Base-by-base conservation (phyloP, 306 rosid genomes). In the Gastrolobium bilobum region DNA sequence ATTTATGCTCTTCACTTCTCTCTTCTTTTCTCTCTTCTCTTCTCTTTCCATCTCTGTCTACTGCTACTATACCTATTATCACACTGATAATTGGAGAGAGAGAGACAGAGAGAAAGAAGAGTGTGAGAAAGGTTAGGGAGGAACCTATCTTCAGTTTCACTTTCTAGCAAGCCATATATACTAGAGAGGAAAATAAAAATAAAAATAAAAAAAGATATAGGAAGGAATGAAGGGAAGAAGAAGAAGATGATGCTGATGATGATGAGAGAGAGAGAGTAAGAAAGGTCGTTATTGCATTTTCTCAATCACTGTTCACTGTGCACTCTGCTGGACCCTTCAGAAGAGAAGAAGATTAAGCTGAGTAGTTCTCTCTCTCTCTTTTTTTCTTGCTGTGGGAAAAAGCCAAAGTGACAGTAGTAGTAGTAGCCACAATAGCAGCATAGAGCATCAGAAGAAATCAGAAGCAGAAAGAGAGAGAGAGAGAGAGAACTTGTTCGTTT, bases 21-120 rank as follows among this genome's bases (percentile, higher is more conserved):
- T 6, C 71, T 48, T 68, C 51, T 48, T 47, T 58, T 15, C 42
- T 4, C 34, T 44, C 38, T 9, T 64, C 56, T 46, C 64, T 48
- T 48, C 0, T 51, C 64, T 64, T 43, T 73, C 37, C 44, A 52
- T 37, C 9, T 30, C 40, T n/a, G 26, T 20, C 4, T 6, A 63
- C 71, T 64, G 20, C 71, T 66, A 5, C 76, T 72, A 43, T 20
- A 60, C 50, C 83, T 78, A 65, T 65, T 79, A 73, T 69, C 52
- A 74, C 57, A 39, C 83, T 79, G 86, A 87, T 93, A 76, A 91
- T 93, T 91, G 89, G 93, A 80, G 98, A 86, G 93, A 91, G 91
- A 85, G 10, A 56, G 82, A 84, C 31, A 58, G 89, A 77, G 95
- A 77, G 87, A 86, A 88, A 79, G 13, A 54, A 46, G 37, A 8